Conservation (phyloP, 2,329 filamentous ascomycete genomes). For the Aulographum hederae region DNA sequence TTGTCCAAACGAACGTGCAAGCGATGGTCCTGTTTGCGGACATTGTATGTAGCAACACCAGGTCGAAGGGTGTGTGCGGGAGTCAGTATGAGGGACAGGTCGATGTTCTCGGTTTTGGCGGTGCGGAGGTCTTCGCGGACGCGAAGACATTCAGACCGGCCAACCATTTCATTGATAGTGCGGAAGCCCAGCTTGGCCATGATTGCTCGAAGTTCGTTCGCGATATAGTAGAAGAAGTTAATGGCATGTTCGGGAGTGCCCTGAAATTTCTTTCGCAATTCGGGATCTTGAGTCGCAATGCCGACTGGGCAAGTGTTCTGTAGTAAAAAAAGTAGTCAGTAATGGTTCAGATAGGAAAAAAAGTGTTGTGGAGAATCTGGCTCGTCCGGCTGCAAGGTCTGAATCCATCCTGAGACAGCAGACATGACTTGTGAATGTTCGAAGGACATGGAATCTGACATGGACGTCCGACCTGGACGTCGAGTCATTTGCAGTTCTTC, state of each 20-base stretch:
- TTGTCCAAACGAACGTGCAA: constrained; percentile 89
- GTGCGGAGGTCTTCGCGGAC: constrained; percentile 78
- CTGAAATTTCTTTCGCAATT: constrained; percentile 80
- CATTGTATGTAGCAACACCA: constrained; percentile 90
- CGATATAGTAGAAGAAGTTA: constrained; percentile 97
- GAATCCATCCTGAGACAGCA: too few species aligned
- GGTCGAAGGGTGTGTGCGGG: constrained; percentile 91
- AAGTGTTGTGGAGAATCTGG: not conserved
- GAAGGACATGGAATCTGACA: too few species aligned
- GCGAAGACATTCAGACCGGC: constrained; percentile 69
- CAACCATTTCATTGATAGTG: constrained; percentile 95
- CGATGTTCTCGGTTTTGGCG: constrained; percentile 81
- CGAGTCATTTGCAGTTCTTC: too few species aligned
- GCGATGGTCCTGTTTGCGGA: constrained; percentile 91
- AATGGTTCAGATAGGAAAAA: constrained; percentile 6
- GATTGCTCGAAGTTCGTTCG: constrained; percentile 88
- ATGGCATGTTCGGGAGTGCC: constrained; percentile 92
- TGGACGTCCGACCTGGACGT: too few species aligned
- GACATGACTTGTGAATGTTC: too few species aligned
- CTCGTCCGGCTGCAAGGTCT: too few species aligned
- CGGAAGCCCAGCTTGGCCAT: constrained; percentile 93
- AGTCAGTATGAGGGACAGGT: constrained; percentile 79
- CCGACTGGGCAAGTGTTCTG: constrained; percentile 79
- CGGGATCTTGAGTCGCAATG: constrained; percentile 91
- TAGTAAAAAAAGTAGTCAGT: too few species aligned